Base-by-base conservation (phyloP, 2,329 filamentous ascomycete genomes). In the Cryoendolithus antarcticus region DNA sequence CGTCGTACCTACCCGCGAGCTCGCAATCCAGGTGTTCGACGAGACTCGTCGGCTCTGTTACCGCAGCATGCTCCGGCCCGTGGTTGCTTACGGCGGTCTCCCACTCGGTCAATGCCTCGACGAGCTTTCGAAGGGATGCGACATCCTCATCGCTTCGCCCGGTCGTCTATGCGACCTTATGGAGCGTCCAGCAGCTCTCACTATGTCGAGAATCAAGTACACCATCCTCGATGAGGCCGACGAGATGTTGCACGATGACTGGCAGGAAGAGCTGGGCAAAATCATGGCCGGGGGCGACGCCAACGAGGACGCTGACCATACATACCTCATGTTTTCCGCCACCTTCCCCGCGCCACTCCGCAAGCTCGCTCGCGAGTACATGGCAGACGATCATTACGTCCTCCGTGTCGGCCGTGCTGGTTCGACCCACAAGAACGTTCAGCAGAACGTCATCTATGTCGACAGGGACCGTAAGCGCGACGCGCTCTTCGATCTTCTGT, bases 11-110 rank as follows among this genome's bases (percentile, higher is more conserved):
- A 91, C 83, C 39, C 82, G 91, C 29, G 91, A 98, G 67, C 65
- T 98, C 4, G 86, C 86, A 0, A 82, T 86, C 2, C 91, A 98
- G 57, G 94, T 96, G 49, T 96, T 94, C 62, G 86, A 94, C 46
- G 89, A 96, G 58, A 80, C 85, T 19, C 82, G 91, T 45, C 86
- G 89, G 51, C 76, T 96, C 35, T 95, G 86, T 58, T 98, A 98
- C 54, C 80, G 91, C 1, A 86, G 84, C 3, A 94, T 93, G 85
- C 71, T 98, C 42, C 86, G 91, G 31, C 89, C 91, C 15, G 86
- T 82, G 50, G 86, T 93, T 32, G 70, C 82, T 24, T 98, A 96
- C 50, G 91, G 91, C 36, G 91, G 91, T 46, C 77, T 77, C 5
- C 83, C 85, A 0, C 54, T 76, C n/a, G 59, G 62, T 2, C 72